These are phyloP conservation scores for Phytophthora pisi DNA, from an alignment of 352 stramenopile genomes.

Conservation along the genomic window DNA sequence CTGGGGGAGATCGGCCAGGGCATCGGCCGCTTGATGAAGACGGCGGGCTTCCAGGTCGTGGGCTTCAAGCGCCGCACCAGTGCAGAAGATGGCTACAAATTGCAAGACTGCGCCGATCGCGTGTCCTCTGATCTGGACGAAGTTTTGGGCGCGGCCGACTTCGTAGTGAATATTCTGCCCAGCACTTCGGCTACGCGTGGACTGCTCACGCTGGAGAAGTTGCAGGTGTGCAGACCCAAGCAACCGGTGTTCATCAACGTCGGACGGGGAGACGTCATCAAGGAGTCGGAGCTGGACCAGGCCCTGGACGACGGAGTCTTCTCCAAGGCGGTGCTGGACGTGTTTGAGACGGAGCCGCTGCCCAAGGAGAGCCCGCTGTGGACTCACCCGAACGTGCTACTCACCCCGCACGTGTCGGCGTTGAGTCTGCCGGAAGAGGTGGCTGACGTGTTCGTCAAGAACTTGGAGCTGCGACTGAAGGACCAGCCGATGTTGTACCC, in stretches of 20 bases:
- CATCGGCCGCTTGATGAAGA: constrained; percentile 56
- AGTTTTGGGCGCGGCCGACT: constrained; percentile 66
- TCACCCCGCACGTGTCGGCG: constrained; percentile 88
- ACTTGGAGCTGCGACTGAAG: constrained; percentile 52
- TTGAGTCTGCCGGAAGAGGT: constrained; percentile 79
- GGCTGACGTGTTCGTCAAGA: constrained; percentile 75
- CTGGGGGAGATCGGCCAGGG: constrained; percentile 67
- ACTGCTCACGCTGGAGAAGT: constrained; percentile 51
- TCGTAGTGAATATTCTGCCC: constrained; percentile 84
- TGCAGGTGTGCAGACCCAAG: constrained; percentile 54
- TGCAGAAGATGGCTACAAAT: constrained; percentile 6
- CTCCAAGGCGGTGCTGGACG: constrained; percentile 65
- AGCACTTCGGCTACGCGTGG: constrained; percentile 81
- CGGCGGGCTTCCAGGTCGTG: constrained; percentile 59
- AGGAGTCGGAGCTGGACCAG: constrained; percentile 64
- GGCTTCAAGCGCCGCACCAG: constrained; percentile 65
- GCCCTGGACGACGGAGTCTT: constrained; percentile 71
- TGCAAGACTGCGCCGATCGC: constrained; percentile 33
- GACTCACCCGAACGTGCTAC: constrained; percentile 56
- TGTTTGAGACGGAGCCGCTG: constrained; percentile 62
- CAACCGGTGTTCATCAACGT: constrained; percentile 90
- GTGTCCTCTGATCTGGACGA: constrained; percentile 55
- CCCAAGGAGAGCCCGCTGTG: constrained; percentile 64
- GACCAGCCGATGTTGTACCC: constrained; percentile 47
- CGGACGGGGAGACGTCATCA: constrained; percentile 84